Evolutionary conservation across 1,284 basidiomycete genomes (phyloP).

Genomic region (Rhodotorula sp.): DNA sequence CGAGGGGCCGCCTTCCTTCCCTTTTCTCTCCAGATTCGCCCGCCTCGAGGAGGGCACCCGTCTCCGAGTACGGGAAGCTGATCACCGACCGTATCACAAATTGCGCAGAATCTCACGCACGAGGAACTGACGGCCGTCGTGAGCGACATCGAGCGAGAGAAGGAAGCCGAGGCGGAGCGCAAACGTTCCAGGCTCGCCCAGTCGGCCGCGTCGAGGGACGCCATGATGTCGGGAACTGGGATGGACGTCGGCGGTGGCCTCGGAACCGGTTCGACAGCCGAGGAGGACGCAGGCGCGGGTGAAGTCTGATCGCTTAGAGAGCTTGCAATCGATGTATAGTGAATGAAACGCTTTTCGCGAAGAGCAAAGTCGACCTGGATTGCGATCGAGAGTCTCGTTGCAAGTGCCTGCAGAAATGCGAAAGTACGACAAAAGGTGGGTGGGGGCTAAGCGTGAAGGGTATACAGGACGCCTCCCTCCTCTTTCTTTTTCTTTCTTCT

Average conservation of each 20-base stretch:
- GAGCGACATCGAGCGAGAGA: slow-evolving; percentile 85
- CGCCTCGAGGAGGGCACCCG: no score
- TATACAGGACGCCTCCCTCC: background rate
- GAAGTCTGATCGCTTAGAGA: slow-evolving; percentile 2
- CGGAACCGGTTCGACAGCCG: slow-evolving; percentile 12
- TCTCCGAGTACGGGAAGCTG: no score
- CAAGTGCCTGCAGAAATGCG: no score
- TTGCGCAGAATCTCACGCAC: slow-evolving; percentile 70
- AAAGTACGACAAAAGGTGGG: no score
- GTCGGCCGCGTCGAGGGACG: slow-evolving; percentile 76
- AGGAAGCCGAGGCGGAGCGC: slow-evolving; percentile 90
- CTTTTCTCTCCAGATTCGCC: background rate
- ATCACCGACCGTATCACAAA: no score
- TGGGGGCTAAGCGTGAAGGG: background rate
- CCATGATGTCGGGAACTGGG: slow-evolving; percentile 54
- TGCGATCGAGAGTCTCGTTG: no score
- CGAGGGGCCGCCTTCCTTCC: background rate
- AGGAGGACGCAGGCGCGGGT: slow-evolving; percentile 30
- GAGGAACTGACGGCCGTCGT: slow-evolving; percentile 87
- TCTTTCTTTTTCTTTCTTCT: background rate
- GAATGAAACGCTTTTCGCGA: no score
- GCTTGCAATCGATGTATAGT: background rate
- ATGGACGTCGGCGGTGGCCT: background rate
- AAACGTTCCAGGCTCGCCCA: slow-evolving; percentile 74
- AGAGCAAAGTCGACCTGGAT: no score